Evolutionary conservation across 257 asterid species (phyloP), one percentile per base, ranked within the genome.

Genomic region (Solanum chiquidenum): DNA sequence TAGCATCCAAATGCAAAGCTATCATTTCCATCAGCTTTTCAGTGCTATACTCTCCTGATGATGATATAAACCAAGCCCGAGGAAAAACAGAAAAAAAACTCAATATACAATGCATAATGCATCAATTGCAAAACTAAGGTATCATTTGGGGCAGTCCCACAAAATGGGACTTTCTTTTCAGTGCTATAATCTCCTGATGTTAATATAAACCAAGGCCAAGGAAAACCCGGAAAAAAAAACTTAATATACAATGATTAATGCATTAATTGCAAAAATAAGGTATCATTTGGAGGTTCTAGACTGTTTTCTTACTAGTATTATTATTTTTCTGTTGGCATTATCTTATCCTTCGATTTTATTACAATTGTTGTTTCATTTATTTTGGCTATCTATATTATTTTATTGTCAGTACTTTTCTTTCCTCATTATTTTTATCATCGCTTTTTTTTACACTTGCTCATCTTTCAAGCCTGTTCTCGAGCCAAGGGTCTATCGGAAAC

Each of bases 1-100:
- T 84, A 86, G 96, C 95, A 88, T 97, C 99, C 35, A 97, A 92
- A 94, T 95, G 98, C 86, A 89, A 88, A 64, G 98, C 99, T 92
- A 95, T 83, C 98, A 94, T 93, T 90, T 97, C 95, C 89, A 91
- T 91, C 94, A 97, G 89, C 89, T 88, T 92, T 86, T 89, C 92
- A 16, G 94, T 88, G 88, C 92, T 91, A 71, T 92, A 95, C 18
- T 93, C 94, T 84, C 98, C 98, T 97, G 94, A 49, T 49, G 90
- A 84, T 27, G 74, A 35, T 10, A 74, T 12, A 85, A 8, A 73
- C 34, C 80, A 52, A 88, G 38, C 69, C 25, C 58, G 13, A 83
- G 49, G 33, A 27, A 40, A 72, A 58, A 69, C 25, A 33, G 37
- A 20, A 34, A 49, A 49, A 62, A 62, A n/a, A n/a, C 7, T 62